A percentile compares a stretch with the other conserved stretches of the same genome.
Evolutionary conservation across 2,329 filamentous ascomycete genomes (phyloP).

Genomic region (Helicocarpus griseus): DNA sequence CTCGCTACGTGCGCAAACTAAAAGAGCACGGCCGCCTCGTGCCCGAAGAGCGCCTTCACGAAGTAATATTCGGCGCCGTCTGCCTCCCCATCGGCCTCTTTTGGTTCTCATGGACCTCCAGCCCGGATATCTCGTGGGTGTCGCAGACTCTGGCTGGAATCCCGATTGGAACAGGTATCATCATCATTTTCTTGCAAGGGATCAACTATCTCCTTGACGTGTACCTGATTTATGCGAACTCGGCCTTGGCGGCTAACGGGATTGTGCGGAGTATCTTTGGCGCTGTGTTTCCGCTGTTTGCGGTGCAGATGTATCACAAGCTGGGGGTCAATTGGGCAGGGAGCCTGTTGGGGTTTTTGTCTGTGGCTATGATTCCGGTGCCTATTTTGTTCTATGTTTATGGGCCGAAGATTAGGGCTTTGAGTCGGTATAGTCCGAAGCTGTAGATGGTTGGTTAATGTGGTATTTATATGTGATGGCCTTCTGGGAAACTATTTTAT

Average conservation of each 20-base stretch:
- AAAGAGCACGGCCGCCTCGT: conserved; percentile 24
- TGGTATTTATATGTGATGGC: not conserved
- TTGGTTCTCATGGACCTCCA: conserved; percentile 40
- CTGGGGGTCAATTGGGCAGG: conserved; percentile 33
- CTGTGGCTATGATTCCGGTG: conserved; percentile 34
- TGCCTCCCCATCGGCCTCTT: conserved; percentile 37
- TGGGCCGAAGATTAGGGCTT: conserved; percentile 36
- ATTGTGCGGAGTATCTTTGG: conserved; percentile 26
- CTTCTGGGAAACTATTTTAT: not conserved
- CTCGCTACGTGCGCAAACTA: conserved; percentile 30
- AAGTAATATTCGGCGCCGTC: conserved; percentile 35
- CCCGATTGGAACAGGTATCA: conserved; percentile 33
- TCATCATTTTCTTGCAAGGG: conserved; percentile 37
- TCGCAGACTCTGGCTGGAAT: conserved; percentile 35
- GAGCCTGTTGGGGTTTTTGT: conserved; percentile 30
- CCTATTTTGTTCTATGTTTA: conserved; percentile 41
- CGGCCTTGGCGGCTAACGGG: conserved; percentile 30
- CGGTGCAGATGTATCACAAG: conserved; percentile 27
- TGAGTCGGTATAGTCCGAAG: conserved; percentile 32
- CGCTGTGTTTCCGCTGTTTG: conserved; percentile 27
- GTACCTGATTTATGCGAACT: conserved; percentile 32
- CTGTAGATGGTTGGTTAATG: conserved; percentile 1
- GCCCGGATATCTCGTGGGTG: conserved; percentile 34
- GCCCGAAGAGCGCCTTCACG: conserved; percentile 37
- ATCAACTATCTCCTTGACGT: conserved; percentile 36